Evolutionary conservation across 2,329 filamentous ascomycete genomes (phyloP).

Genomic region (Aspergillus oerlinghausenensis): DNA sequence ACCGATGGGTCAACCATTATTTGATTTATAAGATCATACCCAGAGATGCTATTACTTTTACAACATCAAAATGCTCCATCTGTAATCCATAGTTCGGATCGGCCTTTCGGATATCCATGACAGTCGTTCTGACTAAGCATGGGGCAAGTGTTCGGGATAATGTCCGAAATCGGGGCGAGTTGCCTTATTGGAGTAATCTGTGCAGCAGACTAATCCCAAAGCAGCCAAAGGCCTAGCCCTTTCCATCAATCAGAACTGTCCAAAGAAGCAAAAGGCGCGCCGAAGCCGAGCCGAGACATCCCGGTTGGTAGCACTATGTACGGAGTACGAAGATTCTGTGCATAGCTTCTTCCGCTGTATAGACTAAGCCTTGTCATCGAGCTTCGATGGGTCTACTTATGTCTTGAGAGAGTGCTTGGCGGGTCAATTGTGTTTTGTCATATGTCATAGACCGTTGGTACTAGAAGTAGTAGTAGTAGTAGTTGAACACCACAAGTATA

Average conservation of each 20-base stretch:
- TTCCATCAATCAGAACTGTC: not conserved
- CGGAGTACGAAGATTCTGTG: not conserved
- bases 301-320: not conserved
- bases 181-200: constrained; percentile 7
- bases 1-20: too few species aligned
- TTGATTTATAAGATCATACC: not conserved
- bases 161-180: constrained; percentile 10
- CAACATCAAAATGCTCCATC: too few species aligned
- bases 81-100: not conserved
- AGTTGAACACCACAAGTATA: not conserved
- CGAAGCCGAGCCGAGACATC: not conserved
- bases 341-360: not conserved
- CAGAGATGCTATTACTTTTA: not conserved
- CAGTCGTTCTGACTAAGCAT: not conserved
- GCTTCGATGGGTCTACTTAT: not conserved
- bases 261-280: not conserved
- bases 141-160: constrained; percentile 3
- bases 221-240: not conserved
- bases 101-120: constrained; percentile 9
- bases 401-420: not conserved
- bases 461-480: too few species aligned
- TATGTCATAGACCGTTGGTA: too few species aligned
- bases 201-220: not conserved
- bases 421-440: not conserved
- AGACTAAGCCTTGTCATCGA: not conserved